Conservation (phyloP, 2,329 filamentous ascomycete genomes). For the Alternaria sp. region DNA sequence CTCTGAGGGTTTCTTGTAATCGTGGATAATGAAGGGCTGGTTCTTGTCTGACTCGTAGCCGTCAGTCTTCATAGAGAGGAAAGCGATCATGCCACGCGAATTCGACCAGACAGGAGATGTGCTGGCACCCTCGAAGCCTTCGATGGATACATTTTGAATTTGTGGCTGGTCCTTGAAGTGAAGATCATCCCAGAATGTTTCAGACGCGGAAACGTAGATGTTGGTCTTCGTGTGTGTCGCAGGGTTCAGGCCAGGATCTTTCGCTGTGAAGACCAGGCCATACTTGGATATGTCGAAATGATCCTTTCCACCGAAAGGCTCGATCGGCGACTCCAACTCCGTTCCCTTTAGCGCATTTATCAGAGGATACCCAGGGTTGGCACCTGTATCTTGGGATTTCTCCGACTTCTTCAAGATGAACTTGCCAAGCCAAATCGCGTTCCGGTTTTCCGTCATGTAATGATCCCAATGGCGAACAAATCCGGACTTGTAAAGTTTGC, state of each 20-base stretch:
- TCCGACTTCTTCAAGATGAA: conserved; percentile 47
- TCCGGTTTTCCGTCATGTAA: conserved; percentile 72
- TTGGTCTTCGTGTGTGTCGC: conserved; percentile 82
- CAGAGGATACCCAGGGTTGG: conserved; percentile 47
- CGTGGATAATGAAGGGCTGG: conserved; percentile 68
- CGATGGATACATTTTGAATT: conserved; percentile 63
- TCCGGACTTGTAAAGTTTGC: conserved; percentile 73
- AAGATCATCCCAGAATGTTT: conserved; percentile 57
- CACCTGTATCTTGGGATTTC: neutral
- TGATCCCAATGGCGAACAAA: conserved; percentile 85
- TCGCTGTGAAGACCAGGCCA: conserved; percentile 76
- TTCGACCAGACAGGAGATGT: conserved; percentile 74
- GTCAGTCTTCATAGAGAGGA: conserved; percentile 76
- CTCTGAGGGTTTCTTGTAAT: conserved; percentile 63
- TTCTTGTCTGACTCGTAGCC: conserved; percentile 85
- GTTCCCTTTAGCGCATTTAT: conserved; percentile 69
- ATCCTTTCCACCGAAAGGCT: conserved; percentile 78
- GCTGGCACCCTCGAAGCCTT: conserved; percentile 68
- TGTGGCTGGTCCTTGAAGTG: conserved; percentile 14
- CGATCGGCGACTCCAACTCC: conserved; percentile 70
- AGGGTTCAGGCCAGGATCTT: conserved; percentile 72
- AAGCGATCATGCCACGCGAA: conserved; percentile 73
- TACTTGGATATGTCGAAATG: conserved; percentile 76
- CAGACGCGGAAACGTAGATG: conserved; percentile 71
- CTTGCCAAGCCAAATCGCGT: conserved; percentile 75